A percentile compares a stretch with the other conserved stretches of the same genome.
These are phyloP conservation scores for Sphaerostilbella broomeana DNA, from an alignment of 2,329 filamentous ascomycete species.

Conservation along the genomic window DNA sequence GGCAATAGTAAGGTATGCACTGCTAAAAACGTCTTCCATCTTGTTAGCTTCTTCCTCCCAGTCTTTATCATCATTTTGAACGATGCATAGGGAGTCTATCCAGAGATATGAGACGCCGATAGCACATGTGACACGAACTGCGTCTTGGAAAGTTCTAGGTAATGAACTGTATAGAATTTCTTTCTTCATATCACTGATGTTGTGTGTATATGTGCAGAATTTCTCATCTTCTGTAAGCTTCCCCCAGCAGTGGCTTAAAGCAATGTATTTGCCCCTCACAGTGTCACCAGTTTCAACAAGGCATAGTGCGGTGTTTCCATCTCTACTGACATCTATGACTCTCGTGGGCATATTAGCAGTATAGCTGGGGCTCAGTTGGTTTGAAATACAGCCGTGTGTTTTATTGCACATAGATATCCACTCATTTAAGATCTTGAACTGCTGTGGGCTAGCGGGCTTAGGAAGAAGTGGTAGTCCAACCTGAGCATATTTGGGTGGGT, in stretches of 20 bases:
- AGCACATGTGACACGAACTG: background rate
- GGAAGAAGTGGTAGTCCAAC: background rate
- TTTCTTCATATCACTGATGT: background rate
- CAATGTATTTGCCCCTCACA: background rate
- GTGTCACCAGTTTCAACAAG: background rate
- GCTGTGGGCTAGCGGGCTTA: background rate
- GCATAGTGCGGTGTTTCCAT: background rate
- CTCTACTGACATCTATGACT: conserved; percentile 1
- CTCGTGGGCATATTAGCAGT: background rate
- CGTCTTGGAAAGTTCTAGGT: background rate
- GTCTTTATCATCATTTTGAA: conserved; percentile 7
- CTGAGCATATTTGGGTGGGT: background rate
- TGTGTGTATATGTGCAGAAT: background rate
- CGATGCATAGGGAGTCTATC: conserved; percentile 21
- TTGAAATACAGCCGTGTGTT: background rate
- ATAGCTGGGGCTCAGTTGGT: background rate
- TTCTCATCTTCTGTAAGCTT: background rate
- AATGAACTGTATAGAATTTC: background rate
- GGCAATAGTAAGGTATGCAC: conserved; percentile 11
- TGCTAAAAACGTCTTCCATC: conserved; percentile 9
- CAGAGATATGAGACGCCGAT: conserved; percentile 1
- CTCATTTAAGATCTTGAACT: background rate
- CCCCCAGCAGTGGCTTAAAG: background rate
- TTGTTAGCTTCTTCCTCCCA: conserved; percentile 11
- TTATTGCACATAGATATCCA: background rate